Percentiles rank a stretch among this genome's conserved stretches.
Conservation (phyloP, 2,329 filamentous ascomycete genomes). For the Thielaviopsis cerberus region DNA sequence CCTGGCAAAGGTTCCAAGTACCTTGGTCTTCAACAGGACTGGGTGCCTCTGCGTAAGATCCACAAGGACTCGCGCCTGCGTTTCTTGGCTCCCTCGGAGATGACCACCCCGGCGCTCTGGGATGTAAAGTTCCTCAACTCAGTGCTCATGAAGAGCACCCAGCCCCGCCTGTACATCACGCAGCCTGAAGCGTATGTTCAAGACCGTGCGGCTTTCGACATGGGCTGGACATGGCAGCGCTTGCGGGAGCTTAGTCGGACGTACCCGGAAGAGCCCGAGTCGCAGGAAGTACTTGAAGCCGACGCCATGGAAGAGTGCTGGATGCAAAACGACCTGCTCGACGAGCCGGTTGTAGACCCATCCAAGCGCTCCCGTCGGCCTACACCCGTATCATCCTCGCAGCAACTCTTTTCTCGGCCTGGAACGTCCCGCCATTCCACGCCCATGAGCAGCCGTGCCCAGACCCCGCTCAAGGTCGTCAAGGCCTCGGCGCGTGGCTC, state of each 20-base stretch:
- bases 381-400: slow-evolving; percentile 20
- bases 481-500: slow-evolving; percentile 27
- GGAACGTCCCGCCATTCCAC: slow-evolving; percentile 21
- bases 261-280: slow-evolving; percentile 26
- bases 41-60: slow-evolving; percentile 61
- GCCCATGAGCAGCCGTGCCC: slow-evolving; percentile 21
- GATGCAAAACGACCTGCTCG: slow-evolving; percentile 46
- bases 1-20: slow-evolving; percentile 18
- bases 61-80: slow-evolving; percentile 54
- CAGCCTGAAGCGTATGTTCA: slow-evolving; percentile 60
- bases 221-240: slow-evolving; percentile 52
- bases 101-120: slow-evolving; percentile 56
- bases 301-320: slow-evolving; percentile 48
- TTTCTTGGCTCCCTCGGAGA: slow-evolving; percentile 52
- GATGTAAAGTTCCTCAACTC: slow-evolving; percentile 50
- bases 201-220: slow-evolving; percentile 31
- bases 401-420: slow-evolving; percentile 20
- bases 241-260: slow-evolving; percentile 43
- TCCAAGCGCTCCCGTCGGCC: neutral
- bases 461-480: slow-evolving; percentile 25
- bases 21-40: slow-evolving; percentile 45
- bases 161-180: slow-evolving; percentile 55
- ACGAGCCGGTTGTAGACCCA: slow-evolving; percentile 27
- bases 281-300: slow-evolving; percentile 36
- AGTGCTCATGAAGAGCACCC: slow-evolving; percentile 53